A percentile compares a stretch with the other conserved stretches of the same genome.
phyloP scores from a whole-genome alignment of 768 basidiomycete species.

The Kwoniella botswanensis region DNA sequence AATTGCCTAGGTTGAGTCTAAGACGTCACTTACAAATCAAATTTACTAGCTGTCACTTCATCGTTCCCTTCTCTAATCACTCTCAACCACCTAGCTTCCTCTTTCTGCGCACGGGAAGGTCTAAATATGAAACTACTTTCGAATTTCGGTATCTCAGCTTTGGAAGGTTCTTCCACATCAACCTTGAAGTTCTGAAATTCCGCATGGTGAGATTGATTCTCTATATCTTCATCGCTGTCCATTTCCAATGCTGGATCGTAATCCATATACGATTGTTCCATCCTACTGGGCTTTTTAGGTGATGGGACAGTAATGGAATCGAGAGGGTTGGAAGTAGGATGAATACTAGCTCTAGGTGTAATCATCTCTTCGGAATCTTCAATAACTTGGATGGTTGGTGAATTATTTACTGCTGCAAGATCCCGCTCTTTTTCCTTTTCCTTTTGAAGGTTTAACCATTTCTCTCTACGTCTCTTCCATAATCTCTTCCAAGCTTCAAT shows the following conservation, averaged over 20 bases:
- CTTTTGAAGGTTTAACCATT: conserved; percentile 36
- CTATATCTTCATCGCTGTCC: conserved; percentile 42
- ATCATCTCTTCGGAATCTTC: conserved; percentile 20
- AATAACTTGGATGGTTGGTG: not conserved
- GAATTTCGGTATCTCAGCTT: conserved; percentile 40
- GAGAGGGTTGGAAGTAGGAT: conserved; percentile 24
- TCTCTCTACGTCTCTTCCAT: conserved; percentile 48
- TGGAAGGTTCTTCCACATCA: conserved; percentile 58
- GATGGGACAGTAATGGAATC: conserved; percentile 24
- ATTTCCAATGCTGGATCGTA: conserved; percentile 45
- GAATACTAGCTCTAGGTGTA: conserved; percentile 28
- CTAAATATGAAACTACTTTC: conserved; percentile 68
- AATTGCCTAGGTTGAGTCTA: too few relatives aligned
- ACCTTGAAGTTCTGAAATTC: conserved; percentile 59
- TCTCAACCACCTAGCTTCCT: conserved; percentile 81
- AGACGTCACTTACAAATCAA: conserved; percentile 67
- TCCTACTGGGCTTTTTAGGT: conserved; percentile 11
- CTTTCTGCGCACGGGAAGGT: conserved; percentile 77
- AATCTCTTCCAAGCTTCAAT: conserved; percentile 63
- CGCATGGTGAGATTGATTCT: conserved; percentile 5
- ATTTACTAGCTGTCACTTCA: conserved; percentile 69
- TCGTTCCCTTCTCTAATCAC: conserved; percentile 88
- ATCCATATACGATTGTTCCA: conserved; percentile 28
- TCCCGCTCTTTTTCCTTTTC: not conserved
- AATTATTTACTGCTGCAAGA: conserved; percentile 3